A percentile compares a stretch with the other conserved stretches of the same genome.
These are phyloP conservation scores for Pyrus bretschneideri DNA, from an alignment of 306 rosid genomes.

Conservation along the genomic window DNA sequence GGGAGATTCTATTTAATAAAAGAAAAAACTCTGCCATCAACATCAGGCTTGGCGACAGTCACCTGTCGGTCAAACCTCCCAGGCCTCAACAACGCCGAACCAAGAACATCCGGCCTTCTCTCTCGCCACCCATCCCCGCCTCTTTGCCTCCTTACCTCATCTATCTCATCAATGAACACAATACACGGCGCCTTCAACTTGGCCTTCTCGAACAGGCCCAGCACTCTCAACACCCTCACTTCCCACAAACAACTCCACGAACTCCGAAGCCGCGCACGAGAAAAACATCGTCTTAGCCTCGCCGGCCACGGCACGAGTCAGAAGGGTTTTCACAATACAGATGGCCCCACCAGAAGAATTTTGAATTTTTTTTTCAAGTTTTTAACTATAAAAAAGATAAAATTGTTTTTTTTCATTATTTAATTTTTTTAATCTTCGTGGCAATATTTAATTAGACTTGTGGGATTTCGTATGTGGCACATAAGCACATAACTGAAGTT, in stretches of 20 bases:
- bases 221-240: conserved; percentile 90
- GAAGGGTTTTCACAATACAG: conserved; percentile 58
- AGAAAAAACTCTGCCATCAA: conserved; percentile 65
- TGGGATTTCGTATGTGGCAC: no score
- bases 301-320: conserved; percentile 89
- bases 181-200: conserved; percentile 94
- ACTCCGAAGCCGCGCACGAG: conserved; percentile 96
- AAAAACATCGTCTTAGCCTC: conserved; percentile 93
- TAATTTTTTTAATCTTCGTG: no score
- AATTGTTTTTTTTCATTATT: no score
- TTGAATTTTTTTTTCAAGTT: no score
- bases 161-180: conserved; percentile 95
- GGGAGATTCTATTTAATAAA: no score
- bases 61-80: conserved; percentile 96
- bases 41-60: conserved; percentile 96
- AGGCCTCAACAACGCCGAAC: conserved; percentile 75
- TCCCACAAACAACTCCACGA: conserved; percentile 89
- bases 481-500: no score
- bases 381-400: no score
- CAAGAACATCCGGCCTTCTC: conserved; percentile 97
- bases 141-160: conserved; percentile 97
- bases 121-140: conserved; percentile 97
- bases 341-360: conserved; percentile 79
- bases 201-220: conserved; percentile 96
- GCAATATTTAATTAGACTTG: no score